phyloP scores from a whole-genome alignment of 768 basidiomycete genomes.

The Russula vinacea region DNA sequence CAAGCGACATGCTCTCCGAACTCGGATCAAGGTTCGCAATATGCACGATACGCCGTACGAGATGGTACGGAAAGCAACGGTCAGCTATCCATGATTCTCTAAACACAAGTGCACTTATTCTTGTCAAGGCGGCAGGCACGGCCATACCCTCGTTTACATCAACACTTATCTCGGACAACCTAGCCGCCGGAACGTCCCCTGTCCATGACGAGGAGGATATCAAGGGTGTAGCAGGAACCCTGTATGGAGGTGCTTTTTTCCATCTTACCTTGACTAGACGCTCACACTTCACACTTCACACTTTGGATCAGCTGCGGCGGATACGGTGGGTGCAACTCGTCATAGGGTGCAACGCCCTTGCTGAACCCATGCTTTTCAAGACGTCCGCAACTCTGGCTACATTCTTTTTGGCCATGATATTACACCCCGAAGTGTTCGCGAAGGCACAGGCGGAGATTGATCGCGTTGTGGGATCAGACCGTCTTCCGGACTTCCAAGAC shows the following conservation, averaged over 20 bases:
- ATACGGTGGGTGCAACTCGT: slow-evolving; percentile 22
- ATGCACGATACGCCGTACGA: slow-evolving; percentile 30
- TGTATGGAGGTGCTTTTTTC: slow-evolving; percentile 25
- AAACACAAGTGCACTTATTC: not conserved
- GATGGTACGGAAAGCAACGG: slow-evolving; percentile 27
- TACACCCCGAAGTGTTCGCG: slow-evolving; percentile 31
- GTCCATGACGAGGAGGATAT: slow-evolving; percentile 28
- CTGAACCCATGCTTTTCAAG: slow-evolving; percentile 14
- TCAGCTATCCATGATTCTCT: slow-evolving; percentile 1
- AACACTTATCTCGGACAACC: slow-evolving; percentile 24
- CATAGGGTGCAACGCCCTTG: not conserved
- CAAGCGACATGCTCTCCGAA: slow-evolving; percentile 28
- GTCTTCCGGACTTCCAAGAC: slow-evolving; percentile 34
- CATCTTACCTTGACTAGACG: slow-evolving; percentile 3
- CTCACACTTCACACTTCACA: slow-evolving; percentile 23
- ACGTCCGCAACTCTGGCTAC: slow-evolving; percentile 26
- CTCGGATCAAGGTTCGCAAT: slow-evolving; percentile 25
- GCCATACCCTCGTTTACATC: slow-evolving; percentile 30
- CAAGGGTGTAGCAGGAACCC: slow-evolving; percentile 28
- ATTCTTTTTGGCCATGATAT: slow-evolving; percentile 30
- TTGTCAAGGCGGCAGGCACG: slow-evolving; percentile 27
- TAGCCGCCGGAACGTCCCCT: slow-evolving; percentile 9
- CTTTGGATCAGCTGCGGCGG: slow-evolving; percentile 26
- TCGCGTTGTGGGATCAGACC: slow-evolving; percentile 29
- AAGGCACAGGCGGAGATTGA: slow-evolving; percentile 35